Conservation (phyloP, 306 rosid species). For the Myrica gale region DNA sequence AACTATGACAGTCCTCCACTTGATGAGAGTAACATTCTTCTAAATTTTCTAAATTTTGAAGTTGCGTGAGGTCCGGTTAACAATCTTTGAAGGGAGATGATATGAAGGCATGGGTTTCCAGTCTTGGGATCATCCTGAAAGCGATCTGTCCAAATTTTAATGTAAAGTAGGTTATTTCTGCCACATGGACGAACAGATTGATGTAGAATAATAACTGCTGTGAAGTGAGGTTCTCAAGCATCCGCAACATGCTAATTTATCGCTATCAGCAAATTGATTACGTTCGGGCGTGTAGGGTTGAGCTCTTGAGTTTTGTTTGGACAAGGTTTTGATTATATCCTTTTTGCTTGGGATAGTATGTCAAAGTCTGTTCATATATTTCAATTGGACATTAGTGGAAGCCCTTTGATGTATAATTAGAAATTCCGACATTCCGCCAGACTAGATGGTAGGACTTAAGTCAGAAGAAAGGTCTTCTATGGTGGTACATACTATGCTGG, state of each 20-base stretch:
- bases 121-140: slow-evolving; percentile 1
- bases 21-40: neutral
- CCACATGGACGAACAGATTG: neutral
- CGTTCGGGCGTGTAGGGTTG: neutral
- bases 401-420: neutral
- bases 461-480: neutral
- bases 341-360: neutral
- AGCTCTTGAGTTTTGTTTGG: neutral
- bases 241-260: neutral
- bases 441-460: neutral
- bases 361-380: neutral
- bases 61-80: neutral
- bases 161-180: neutral
- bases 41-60: neutral
- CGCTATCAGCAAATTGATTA: neutral
- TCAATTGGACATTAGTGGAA: neutral
- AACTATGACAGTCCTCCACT: neutral
- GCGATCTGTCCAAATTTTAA: neutral
- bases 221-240: neutral
- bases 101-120: neutral
- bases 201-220: neutral
- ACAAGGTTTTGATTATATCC: neutral
- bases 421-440: neutral
- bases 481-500: neutral
- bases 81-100: slow-evolving; percentile 6